These are phyloP conservation scores for Rubus parviflorus DNA, from an alignment of 306 rosid genomes.

Conservation along the genomic window DNA sequence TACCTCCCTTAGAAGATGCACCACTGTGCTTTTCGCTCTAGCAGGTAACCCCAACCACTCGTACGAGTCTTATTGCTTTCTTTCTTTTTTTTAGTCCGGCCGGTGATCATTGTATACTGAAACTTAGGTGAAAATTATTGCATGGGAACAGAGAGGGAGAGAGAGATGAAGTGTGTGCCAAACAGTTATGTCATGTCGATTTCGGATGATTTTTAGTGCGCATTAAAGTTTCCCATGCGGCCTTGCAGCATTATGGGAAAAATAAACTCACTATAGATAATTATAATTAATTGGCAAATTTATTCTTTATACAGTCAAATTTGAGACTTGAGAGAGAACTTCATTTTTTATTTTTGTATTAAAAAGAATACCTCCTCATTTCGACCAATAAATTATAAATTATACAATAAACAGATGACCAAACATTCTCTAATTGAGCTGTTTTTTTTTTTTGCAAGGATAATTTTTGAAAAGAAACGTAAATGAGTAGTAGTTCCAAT, in stretches of 20 bases:
- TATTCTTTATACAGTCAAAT: no score
- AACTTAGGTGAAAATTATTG: neutral
- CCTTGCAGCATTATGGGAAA: neutral
- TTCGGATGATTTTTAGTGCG: neutral
- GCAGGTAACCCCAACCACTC: constrained; percentile 10
- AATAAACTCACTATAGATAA: neutral
- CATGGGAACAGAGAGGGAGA: neutral
- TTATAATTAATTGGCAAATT: no score
- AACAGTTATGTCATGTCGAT: neutral
- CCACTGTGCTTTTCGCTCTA: neutral
- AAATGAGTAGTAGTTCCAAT: no score
- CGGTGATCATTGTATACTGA: neutral
- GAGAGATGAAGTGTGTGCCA: neutral
- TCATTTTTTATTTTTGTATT: no score
- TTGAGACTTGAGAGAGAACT: no score
- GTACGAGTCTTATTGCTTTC: neutral
- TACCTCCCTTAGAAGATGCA: neutral
- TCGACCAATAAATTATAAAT: no score
- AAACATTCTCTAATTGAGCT: no score
- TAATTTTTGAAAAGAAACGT: no score
- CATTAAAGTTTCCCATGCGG: neutral
- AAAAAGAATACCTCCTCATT: no score
- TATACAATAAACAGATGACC: no score
- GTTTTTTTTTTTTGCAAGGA: no score
- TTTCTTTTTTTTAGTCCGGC: neutral